Evolutionary conservation across 148 eudicot species (phyloP).

Genomic region (Arctostaphylos glauca): DNA sequence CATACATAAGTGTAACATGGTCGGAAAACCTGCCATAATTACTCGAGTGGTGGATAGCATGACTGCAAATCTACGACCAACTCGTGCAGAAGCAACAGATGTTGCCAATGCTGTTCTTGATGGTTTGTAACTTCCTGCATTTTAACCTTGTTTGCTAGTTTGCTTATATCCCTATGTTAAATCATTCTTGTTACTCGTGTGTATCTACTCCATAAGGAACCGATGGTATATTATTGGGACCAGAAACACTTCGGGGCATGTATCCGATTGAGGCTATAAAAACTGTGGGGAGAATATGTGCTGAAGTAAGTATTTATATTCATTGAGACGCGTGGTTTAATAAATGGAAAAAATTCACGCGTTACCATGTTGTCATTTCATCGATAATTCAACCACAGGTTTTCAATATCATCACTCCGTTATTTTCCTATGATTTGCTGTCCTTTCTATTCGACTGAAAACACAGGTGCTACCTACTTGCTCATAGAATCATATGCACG

Average conservation of each 20-base stretch:
- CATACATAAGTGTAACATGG: conserved; percentile 47
- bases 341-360: background rate
- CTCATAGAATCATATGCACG: too few species aligned
- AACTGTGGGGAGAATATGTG: conserved; percentile 56
- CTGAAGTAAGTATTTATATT: conserved; percentile 42
- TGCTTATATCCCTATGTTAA: background rate
- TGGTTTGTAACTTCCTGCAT: conserved; percentile 30
- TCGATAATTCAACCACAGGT: too few species aligned
- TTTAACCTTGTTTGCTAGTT: conserved; percentile 1
- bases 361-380: too few species aligned
- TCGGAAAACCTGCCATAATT: conserved; percentile 57
- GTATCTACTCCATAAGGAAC: conserved; percentile 34
- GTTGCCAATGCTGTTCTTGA: conserved; percentile 73
- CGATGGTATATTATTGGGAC: conserved; percentile 61
- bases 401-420: too few species aligned
- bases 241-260: conserved; percentile 55
- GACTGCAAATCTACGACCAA: conserved; percentile 61
- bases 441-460: background rate
- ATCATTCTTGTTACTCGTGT: background rate
- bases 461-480: background rate
- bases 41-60: conserved; percentile 72
- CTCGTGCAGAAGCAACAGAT: conserved; percentile 75
- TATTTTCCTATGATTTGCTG: too few species aligned
- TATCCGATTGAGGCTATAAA: conserved; percentile 58
- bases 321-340: background rate